Percentiles rank a stretch among this genome's conserved stretches.
Conservation (phyloP, 2,329 filamentous ascomycete species). For the Fusarium tupiense region DNA sequence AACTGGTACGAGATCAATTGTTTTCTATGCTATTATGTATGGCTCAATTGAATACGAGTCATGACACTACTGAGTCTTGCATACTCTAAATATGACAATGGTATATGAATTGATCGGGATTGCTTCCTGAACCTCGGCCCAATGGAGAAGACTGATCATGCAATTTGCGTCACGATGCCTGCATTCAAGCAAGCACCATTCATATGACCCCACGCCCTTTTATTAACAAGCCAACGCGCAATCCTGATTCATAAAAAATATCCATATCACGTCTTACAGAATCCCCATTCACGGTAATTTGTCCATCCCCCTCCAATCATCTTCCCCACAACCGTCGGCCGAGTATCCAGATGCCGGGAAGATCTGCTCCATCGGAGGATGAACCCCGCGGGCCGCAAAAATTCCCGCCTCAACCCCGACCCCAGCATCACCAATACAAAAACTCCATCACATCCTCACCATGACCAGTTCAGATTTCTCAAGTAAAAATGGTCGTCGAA, state of each 20-base stretch:
- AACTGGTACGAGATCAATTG: background rate
- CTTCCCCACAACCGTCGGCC: background rate
- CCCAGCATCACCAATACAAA: conserved; percentile 11
- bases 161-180: background rate
- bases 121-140: background rate
- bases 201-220: no score
- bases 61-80: rapidly evolving
- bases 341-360: background rate
- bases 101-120: rapidly evolving
- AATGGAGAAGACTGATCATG: background rate
- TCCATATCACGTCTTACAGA: background rate
- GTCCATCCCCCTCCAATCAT: background rate
- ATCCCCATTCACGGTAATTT: background rate
- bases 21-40: background rate
- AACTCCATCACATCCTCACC: background rate
- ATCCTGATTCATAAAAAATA: background rate
- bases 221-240: rapidly evolving
- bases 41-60: background rate
- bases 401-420: background rate
- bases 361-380: conserved; percentile 18
- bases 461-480: background rate
- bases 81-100: background rate
- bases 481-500: background rate
- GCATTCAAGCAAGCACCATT: background rate
- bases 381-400: conserved; percentile 27